Evolutionary conservation across 805 yeast species (phyloP).

Genomic region (Candida chauliodis): DNA sequence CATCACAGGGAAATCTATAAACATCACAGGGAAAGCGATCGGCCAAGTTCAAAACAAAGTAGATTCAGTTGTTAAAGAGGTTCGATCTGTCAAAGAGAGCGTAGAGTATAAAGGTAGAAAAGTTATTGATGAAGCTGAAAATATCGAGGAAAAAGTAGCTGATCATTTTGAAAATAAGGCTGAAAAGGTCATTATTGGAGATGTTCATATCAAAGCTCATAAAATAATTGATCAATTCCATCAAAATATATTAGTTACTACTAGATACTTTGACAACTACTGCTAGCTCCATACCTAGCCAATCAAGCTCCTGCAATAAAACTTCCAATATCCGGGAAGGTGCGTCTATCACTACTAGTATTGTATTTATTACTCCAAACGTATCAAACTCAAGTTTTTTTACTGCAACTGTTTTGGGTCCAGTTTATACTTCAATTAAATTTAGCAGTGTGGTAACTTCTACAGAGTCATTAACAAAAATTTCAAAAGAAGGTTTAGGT

Average conservation of each 20-base stretch:
- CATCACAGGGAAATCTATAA: no score
- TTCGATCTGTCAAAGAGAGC: neutral
- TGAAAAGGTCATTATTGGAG: neutral
- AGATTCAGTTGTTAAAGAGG: neutral
- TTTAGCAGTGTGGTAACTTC: no score
- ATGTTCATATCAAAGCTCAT: neutral
- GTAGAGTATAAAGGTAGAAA: neutral
- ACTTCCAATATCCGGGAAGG: no score
- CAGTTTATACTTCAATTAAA: neutral
- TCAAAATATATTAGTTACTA: no score
- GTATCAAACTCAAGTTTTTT: neutral
- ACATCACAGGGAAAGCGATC: no score
- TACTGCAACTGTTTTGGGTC: neutral
- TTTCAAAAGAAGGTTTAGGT: no score
- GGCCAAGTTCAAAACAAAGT: neutral
- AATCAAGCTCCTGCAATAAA: no score
- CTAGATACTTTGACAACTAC: no score
- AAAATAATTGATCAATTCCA: neutral
- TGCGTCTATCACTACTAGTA: neutral
- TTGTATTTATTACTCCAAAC: neutral
- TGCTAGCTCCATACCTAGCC: no score
- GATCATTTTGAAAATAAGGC: neutral
- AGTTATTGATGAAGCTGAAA: neutral
- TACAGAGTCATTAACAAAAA: no score
- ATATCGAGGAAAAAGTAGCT: neutral